Percentiles rank a stretch among this genome's conserved stretches.
Evolutionary conservation across 73 alveolate species (phyloP).

Genomic region (Tetrahymena elliotti): DNA sequence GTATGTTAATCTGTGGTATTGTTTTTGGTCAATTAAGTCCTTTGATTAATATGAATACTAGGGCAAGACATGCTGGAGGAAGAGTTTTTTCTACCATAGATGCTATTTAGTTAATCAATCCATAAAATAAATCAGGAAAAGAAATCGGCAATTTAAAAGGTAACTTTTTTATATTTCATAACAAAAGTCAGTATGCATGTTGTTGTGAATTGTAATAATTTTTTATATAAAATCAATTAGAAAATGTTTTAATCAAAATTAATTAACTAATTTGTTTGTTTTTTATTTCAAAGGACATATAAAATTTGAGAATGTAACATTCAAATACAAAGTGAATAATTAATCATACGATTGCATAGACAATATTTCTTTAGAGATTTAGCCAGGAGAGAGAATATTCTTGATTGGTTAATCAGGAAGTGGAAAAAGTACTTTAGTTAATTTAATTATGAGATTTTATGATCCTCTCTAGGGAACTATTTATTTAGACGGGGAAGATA

Average conservation of each 20-base stretch:
- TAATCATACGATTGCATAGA: neutral
- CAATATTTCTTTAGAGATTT: neutral
- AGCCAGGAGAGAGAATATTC: neutral
- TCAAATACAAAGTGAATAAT: neutral
- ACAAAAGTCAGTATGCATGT: no score
- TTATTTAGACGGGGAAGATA: neutral
- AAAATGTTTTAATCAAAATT: no score
- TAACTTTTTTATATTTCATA: neutral
- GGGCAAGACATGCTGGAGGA: neutral
- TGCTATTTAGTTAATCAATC: neutral
- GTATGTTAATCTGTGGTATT: neutral
- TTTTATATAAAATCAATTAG: no score
- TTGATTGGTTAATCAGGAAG: constrained; percentile 42
- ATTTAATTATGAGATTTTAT: constrained; percentile 38
- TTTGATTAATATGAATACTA: neutral
- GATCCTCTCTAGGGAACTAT: constrained; percentile 22
- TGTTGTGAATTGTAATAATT: no score
- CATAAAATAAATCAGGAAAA: neutral
- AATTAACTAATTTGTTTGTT: no score
- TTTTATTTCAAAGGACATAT: neutral
- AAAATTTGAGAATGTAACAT: neutral
- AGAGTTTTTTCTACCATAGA: neutral
- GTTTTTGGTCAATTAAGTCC: neutral
- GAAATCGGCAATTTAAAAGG: neutral
- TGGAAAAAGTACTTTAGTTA: constrained; percentile 35